Evolutionary conservation across 306 rosid species (phyloP).

Genomic region (Oemleria cerasiformis): DNA sequence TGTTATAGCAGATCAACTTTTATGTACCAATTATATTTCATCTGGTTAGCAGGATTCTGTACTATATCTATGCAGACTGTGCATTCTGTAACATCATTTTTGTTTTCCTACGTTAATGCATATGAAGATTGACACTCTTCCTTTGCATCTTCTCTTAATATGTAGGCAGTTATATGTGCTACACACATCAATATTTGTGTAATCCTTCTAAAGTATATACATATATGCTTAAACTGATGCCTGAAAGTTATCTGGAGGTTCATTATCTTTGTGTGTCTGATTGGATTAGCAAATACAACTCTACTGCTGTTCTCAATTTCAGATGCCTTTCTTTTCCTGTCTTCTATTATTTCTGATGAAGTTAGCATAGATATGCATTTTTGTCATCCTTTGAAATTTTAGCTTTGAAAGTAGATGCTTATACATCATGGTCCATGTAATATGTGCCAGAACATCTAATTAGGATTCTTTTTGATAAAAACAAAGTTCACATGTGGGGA

Average conservation of each 20-base stretch:
- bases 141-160: neutral
- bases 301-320: neutral
- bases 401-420: neutral
- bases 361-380: neutral
- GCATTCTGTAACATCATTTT: constrained; percentile 7
- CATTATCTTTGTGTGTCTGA: neutral
- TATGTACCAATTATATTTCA: neutral
- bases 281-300: neutral
- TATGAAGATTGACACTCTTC: neutral
- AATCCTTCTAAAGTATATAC: neutral
- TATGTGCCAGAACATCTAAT: neutral
- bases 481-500: neutral
- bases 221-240: neutral
- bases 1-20: neutral
- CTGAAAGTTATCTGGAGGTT: neutral
- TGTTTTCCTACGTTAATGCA: neutral
- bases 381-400: neutral
- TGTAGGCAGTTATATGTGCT: neutral
- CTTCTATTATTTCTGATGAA: neutral
- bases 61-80: neutral
- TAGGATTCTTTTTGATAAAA: neutral
- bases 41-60: constrained; percentile 1
- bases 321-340: neutral
- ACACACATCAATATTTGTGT: neutral
- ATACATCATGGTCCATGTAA: neutral